Evolutionary conservation across 176 grass and related monocot species (phyloP).

Genomic region (Cenchrus fungigraminus): DNA sequence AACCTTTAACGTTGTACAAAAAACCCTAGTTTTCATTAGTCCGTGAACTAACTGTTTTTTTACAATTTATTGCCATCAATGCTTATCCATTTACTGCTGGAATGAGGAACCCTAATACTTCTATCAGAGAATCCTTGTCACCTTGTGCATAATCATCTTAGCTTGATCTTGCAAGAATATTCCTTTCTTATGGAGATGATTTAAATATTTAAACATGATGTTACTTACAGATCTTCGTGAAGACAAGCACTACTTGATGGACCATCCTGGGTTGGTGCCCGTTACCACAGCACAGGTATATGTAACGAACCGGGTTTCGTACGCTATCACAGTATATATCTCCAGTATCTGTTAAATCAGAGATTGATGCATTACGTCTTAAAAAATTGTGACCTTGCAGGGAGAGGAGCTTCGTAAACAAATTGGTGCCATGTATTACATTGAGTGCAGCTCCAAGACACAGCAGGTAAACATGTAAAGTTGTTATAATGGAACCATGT

Average conservation of each 20-base stretch:
- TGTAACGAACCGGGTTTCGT: no score
- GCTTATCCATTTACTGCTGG: not conserved
- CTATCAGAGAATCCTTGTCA: not conserved
- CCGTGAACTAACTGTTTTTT: not conserved
- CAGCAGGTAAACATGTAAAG: slow-evolving; percentile 85
- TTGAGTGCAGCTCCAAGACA: slow-evolving; percentile 99
- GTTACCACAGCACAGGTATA: slow-evolving; percentile 90
- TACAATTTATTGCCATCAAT: not conserved
- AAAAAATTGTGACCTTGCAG: slow-evolving; percentile 34
- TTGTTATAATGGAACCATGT: slow-evolving; percentile 8
- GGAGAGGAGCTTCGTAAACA: slow-evolving; percentile 95
- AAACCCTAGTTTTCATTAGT: not conserved
- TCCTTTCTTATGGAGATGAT: slow-evolving; percentile 9
- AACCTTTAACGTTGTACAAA: not conserved
- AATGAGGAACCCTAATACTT: not conserved
- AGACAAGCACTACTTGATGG: slow-evolving; percentile 94
- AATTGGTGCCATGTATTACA: slow-evolving; percentile 88
- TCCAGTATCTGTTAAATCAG: slow-evolving; percentile 4
- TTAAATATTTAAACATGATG: slow-evolving; percentile 35
- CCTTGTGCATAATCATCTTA: slow-evolving; percentile 1
- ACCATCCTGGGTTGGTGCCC: slow-evolving; percentile 92
- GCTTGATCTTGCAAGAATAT: not conserved
- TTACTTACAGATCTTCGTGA: slow-evolving; percentile 90
- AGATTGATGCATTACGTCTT: slow-evolving; percentile 1
- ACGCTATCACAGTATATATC: not conserved